A percentile compares a stretch with the other conserved stretches of the same genome.
Conservation (phyloP, 805 yeast species). For the Saturnispora halmiae region DNA sequence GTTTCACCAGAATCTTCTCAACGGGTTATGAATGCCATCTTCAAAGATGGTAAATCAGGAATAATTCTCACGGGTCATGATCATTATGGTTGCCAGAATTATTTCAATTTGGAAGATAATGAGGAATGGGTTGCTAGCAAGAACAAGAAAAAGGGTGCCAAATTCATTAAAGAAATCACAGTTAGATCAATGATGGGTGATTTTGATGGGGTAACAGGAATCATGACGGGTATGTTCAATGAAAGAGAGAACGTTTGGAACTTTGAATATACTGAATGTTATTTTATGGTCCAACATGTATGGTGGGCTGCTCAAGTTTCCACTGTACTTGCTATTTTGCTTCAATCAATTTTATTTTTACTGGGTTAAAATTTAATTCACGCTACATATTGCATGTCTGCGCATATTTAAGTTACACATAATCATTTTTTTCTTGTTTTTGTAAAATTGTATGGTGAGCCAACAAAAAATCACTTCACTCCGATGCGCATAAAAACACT, state of each 20-base stretch:
- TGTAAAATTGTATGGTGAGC: background rate
- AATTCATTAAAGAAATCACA: conserved; percentile 63
- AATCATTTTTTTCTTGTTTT: background rate
- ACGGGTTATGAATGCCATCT: conserved; percentile 60
- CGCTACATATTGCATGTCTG: too few relatives aligned
- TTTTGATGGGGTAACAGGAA: conserved; percentile 79
- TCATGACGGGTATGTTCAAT: conserved; percentile 66
- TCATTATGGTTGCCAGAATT: conserved; percentile 83
- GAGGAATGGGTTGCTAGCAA: conserved; percentile 53
- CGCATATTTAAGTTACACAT: background rate
- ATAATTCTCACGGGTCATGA: conserved; percentile 90
- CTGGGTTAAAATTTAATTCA: background rate
- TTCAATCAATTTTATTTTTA: conserved; percentile 27
- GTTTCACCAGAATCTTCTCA: conserved; percentile 58
- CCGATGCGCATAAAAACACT: too few relatives aligned
- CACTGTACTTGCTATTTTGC: conserved; percentile 32
- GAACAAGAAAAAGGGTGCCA: conserved; percentile 22
- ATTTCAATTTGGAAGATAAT: conserved; percentile 40
- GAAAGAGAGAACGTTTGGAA: conserved; percentile 40
- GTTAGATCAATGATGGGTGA: conserved; percentile 97
- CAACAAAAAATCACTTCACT: background rate
- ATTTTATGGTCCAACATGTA: conserved; percentile 77
- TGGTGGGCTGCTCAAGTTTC: conserved; percentile 88
- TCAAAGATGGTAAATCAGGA: conserved; percentile 61
- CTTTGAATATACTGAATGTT: conserved; percentile 65